Evolutionary conservation across 306 rosid species (phyloP), one percentile per base, ranked within the genome.

Genomic region (Casuarina cunninghamiana): DNA sequence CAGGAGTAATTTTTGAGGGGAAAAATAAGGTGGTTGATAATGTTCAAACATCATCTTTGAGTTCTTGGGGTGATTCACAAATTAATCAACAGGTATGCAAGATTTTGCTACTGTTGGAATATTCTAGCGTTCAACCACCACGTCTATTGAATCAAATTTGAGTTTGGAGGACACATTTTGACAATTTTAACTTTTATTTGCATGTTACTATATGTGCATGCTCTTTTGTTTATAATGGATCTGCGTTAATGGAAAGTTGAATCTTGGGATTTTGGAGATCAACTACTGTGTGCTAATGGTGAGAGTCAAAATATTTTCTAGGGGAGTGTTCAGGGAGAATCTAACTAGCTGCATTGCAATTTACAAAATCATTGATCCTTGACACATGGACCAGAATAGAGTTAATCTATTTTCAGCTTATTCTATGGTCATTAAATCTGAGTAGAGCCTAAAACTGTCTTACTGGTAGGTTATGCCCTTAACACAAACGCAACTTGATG

Each of bases 401-500:
- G 7, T 12, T 10, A 19, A 16, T 62, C 55, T 35, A 37, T 70
- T 55, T 46, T 46, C 26, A 45, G 26, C 57, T 77, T 68, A 37
- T 69, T 77, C 1, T 17, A 35, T 75, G 49, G 26, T 62, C 45
- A 21, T 46, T 62, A 60, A 21, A 43, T 75, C 37, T 79, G 67
- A 53, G 38, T 43, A 53, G 74, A 75, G 55, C 73, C 66, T 74
- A 9, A 74, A 82, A 73, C 78, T 77, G 53, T 73, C 67, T 76
- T 70, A 37, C 68, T 86, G 70, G 70, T 84, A 95, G 98, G 93
- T 95, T 78, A 92, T 95, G 91, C 78, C 92, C 54, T 87, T 95
- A 79, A 92, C 97, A 35, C 98, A 89, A 83, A 95, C 89, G 42
- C 98, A 95, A 84, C 97, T 92, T 78, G 97, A 95, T 68, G 97